These are phyloP conservation scores for Atkinsonella hypoxylon DNA, from an alignment of 2,329 filamentous ascomycete genomes.

Conservation along the genomic window DNA sequence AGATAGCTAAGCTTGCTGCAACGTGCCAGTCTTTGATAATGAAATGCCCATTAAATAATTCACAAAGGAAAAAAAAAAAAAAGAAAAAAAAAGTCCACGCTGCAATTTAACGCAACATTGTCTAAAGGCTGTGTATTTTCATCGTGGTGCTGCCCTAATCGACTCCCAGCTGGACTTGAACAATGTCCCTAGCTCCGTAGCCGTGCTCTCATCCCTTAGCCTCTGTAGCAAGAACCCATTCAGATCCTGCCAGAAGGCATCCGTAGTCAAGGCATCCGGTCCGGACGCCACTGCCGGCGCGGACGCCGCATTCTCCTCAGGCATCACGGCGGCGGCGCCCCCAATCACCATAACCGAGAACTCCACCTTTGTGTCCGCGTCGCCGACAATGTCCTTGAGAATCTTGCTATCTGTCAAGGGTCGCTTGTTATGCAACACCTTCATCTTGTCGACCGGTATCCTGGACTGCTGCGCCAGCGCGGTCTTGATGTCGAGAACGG, in stretches of 20 bases:
- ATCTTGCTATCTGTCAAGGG: conserved; percentile 68
- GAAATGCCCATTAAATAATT: not conserved
- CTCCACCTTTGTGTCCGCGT: conserved; percentile 44
- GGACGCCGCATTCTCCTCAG: conserved; percentile 24
- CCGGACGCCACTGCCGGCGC: conserved; percentile 24
- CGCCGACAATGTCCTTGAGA: conserved; percentile 57
- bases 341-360: conserved; percentile 83
- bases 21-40: not conserved
- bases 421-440: conserved; percentile 78
- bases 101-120: not conserved
- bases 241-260: conserved; percentile 80
- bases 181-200: conserved; percentile 48
- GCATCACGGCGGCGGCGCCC: conserved; percentile 40
- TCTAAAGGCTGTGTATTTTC: not conserved
- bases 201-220: conserved; percentile 56
- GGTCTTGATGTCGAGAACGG: conserved; percentile 67
- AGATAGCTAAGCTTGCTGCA: not conserved
- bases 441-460: conserved; percentile 66
- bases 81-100: not conserved
- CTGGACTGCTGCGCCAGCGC: conserved; percentile 51
- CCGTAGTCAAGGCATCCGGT: conserved; percentile 51
- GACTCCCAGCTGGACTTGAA: conserved; percentile 64
- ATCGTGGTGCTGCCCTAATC: conserved; percentile 21
- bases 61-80: not conserved
- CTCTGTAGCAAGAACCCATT: conserved; percentile 69